Conservation (phyloP, 495 filamentous ascomycete genomes). For the Darksidea phi region DNA sequence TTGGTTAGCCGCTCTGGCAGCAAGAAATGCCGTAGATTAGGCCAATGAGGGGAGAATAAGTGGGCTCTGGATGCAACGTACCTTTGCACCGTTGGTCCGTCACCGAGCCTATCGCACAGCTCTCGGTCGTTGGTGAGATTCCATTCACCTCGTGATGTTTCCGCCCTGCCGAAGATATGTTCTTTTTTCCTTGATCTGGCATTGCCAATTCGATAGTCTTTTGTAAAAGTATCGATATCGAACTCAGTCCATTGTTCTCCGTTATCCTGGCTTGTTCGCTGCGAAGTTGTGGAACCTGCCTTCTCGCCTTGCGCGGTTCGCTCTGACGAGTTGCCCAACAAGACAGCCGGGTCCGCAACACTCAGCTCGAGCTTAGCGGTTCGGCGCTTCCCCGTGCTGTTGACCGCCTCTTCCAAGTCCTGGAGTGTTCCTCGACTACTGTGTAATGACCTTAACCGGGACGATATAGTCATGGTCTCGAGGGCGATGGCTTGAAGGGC, state of each 20-base stretch:
- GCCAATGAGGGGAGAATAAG: not conserved
- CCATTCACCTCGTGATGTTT: conserved; percentile 38
- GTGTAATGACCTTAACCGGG: conserved; percentile 61
- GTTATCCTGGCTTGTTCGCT: conserved; percentile 10
- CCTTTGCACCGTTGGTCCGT: conserved; percentile 33
- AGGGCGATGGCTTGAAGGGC: conserved; percentile 74
- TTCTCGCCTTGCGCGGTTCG: conserved; percentile 30
- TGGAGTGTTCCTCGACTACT: conserved; percentile 52
- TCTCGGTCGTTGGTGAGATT: conserved; percentile 27
- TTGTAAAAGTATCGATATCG: conserved; percentile 32
- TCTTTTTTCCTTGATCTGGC: conserved; percentile 22
- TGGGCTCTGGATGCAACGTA: conserved; percentile 21
- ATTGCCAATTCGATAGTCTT: conserved; percentile 18
- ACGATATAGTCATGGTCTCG: conserved; percentile 77
- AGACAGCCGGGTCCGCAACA: conserved; percentile 41
- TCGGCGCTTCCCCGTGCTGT: conserved; percentile 73
- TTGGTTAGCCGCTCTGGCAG: not conserved
- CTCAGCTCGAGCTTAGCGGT: conserved; percentile 71
- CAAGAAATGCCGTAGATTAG: not conserved
- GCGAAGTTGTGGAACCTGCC: conserved; percentile 21
- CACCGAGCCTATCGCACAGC: conserved; percentile 27
- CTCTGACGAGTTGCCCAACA: conserved; percentile 23
- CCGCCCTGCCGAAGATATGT: conserved; percentile 37
- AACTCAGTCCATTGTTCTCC: conserved; percentile 22
- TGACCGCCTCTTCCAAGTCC: conserved; percentile 69